A percentile compares a stretch with the other conserved stretches of the same genome.
These are phyloP conservation scores for Paraglomus brasilianum DNA, from an alignment of 192 early-diverging fungal species.

Conservation along the genomic window DNA sequence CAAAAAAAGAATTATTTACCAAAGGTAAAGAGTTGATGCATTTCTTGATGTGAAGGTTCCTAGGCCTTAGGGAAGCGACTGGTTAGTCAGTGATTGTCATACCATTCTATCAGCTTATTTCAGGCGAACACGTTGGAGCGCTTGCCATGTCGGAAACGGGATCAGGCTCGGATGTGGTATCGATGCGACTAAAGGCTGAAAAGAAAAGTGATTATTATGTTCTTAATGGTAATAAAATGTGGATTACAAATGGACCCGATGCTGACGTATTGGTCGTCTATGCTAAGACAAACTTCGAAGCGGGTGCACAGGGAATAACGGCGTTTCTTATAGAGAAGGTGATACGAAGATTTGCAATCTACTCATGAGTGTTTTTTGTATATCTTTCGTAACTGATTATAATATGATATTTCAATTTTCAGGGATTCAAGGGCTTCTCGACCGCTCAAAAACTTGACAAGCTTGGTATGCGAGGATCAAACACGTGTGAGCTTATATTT, in stretches of 20 bases:
- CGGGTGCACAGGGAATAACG: conserved; percentile 87
- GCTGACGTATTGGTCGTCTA: conserved; percentile 89
- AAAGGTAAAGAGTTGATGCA: conserved; percentile 42
- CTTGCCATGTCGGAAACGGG: conserved; percentile 94
- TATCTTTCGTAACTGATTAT: neutral
- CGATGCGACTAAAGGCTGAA: conserved; percentile 82
- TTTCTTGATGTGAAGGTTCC: neutral
- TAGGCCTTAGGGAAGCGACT: conserved; percentile 7
- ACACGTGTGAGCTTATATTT: conserved; percentile 94
- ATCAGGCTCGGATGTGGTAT: conserved; percentile 90
- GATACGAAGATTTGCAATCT: neutral
- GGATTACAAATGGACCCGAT: conserved; percentile 97
- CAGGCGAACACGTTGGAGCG: conserved; percentile 86
- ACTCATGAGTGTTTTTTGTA: neutral
- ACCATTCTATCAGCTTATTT: conserved; percentile 58
- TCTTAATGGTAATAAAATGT: conserved; percentile 89
- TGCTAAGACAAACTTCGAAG: conserved; percentile 79
- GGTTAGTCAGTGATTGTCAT: neutral
- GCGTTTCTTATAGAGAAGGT: conserved; percentile 92
- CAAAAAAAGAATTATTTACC: conserved; percentile 93
- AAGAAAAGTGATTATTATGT: conserved; percentile 82
- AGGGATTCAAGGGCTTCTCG: conserved; percentile 81
- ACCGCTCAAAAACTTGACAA: conserved; percentile 90
- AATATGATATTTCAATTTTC: conserved; percentile 10
- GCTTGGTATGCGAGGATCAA: conserved; percentile 93